Percentiles rank a stretch among this genome's conserved stretches.
Evolutionary conservation across 805 yeast species (phyloP).

Genomic region (Vanderwaltozyma polyspora): DNA sequence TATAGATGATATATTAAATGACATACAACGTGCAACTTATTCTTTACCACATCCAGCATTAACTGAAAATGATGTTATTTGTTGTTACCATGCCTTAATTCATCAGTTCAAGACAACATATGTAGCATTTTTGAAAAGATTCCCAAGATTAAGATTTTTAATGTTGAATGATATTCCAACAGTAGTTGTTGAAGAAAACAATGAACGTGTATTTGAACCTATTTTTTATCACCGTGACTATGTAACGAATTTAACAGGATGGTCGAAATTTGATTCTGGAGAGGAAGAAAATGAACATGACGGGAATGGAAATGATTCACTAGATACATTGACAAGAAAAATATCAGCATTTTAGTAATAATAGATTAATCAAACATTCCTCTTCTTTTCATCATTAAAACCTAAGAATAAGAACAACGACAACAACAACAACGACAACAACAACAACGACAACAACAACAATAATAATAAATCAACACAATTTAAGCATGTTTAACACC

Average conservation of each 20-base stretch:
- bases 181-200: slow-evolving; percentile 20
- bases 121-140: slow-evolving; percentile 25
- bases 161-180: slow-evolving; percentile 32
- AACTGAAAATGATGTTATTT: slow-evolving; percentile 24
- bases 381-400: neutral
- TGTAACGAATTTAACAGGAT: slow-evolving; percentile 24
- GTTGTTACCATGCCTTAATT: slow-evolving; percentile 28
- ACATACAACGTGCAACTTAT: slow-evolving; percentile 6
- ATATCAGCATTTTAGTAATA: slow-evolving; percentile 2
- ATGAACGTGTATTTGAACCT: slow-evolving; percentile 26
- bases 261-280: slow-evolving; percentile 11
- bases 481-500: too few species aligned
- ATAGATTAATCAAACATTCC: neutral
- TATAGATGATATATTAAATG: neutral
- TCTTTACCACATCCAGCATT: slow-evolving; percentile 24
- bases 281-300: slow-evolving; percentile 1
- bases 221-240: slow-evolving; percentile 27
- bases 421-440: too few species aligned
- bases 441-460: too few species aligned
- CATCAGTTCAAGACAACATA: slow-evolving; percentile 30
- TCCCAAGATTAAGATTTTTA: slow-evolving; percentile 27
- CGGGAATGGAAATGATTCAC: slow-evolving; percentile 2
- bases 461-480: too few species aligned
- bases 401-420: too few species aligned
- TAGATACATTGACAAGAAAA: slow-evolving; percentile 3